Evolutionary conservation across 2,329 filamentous ascomycete species (phyloP).

Genomic region (Aspergillus sp.): DNA sequence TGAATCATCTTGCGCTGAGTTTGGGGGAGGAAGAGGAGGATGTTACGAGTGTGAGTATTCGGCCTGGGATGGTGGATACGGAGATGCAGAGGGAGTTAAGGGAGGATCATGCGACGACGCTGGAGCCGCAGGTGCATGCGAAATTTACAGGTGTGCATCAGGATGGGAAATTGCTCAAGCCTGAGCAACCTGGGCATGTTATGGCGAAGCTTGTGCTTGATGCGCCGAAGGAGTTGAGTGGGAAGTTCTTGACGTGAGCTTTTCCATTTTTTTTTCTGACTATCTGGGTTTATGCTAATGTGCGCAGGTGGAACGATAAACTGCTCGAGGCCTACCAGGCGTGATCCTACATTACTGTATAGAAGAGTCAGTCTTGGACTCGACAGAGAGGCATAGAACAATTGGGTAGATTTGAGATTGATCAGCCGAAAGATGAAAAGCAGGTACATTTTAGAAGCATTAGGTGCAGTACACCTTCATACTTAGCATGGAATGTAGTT

Average conservation of each 20-base stretch:
- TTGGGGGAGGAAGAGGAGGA: slow-evolving; percentile 36
- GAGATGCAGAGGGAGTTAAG: slow-evolving; percentile 65
- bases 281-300: slow-evolving; percentile 28
- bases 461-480: slow-evolving; percentile 57
- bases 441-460: slow-evolving; percentile 63
- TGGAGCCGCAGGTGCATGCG: slow-evolving; percentile 61
- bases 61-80: slow-evolving; percentile 42
- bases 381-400: slow-evolving; percentile 28
- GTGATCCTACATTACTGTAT: slow-evolving; percentile 28
- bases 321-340: slow-evolving; percentile 50
- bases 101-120: slow-evolving; percentile 66
- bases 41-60: slow-evolving; percentile 34
- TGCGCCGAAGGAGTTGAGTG: slow-evolving; percentile 70
- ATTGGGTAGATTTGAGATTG: slow-evolving; percentile 29
- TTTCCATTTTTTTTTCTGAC: slow-evolving; percentile 5
- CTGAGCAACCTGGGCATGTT: slow-evolving; percentile 83
- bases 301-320: slow-evolving; percentile 51
- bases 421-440: slow-evolving; percentile 71
- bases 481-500: slow-evolving; percentile 66
- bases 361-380: slow-evolving; percentile 36
- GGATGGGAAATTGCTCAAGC: slow-evolving; percentile 73
- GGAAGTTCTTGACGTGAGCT: slow-evolving; percentile 65
- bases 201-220: slow-evolving; percentile 77
- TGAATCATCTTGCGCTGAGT: slow-evolving; percentile 38
- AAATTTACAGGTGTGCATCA: slow-evolving; percentile 73